Percentiles rank a stretch among this genome's conserved stretches.
Conservation (phyloP, 495 filamentous ascomycete genomes). For the Massariosphaeria phaeospora region DNA sequence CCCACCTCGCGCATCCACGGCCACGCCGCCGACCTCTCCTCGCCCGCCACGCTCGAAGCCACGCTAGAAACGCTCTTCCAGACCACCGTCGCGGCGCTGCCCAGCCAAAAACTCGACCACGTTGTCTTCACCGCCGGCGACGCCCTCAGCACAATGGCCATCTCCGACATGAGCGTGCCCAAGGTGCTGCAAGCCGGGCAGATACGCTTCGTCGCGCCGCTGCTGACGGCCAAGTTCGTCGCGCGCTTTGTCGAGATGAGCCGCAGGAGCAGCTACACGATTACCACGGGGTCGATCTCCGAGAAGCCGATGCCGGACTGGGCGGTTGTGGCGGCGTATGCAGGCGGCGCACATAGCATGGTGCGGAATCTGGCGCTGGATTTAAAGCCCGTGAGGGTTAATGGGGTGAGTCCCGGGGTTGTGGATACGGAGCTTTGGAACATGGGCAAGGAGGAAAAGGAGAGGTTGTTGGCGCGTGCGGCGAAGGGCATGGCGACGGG, state of each 20-base stretch:
- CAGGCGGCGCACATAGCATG: slow-evolving; percentile 35
- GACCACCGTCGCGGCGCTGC: slow-evolving; percentile 1
- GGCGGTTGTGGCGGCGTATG: slow-evolving; percentile 25
- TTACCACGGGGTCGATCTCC: slow-evolving; percentile 37
- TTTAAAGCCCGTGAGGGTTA: slow-evolving; percentile 38
- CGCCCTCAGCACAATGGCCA: slow-evolving; percentile 23
- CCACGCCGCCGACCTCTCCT: slow-evolving; percentile 32
- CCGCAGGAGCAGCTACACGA: slow-evolving; percentile 28
- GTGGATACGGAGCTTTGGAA: slow-evolving; percentile 39
- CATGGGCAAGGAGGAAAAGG: slow-evolving; percentile 17
- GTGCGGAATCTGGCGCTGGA: slow-evolving; percentile 35
- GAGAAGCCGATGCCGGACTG: slow-evolving; percentile 32
- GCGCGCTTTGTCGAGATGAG: slow-evolving; percentile 22
- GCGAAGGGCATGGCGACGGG: slow-evolving; percentile 42
- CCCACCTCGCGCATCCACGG: slow-evolving; percentile 33
- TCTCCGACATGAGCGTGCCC: slow-evolving; percentile 16
- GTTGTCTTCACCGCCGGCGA: slow-evolving; percentile 40
- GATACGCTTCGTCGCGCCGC: slow-evolving; percentile 37
- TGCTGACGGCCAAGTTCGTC: slow-evolving; percentile 35
- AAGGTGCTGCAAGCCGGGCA: slow-evolving; percentile 34
- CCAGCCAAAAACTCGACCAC: slow-evolving; percentile 34
- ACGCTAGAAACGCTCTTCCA: slow-evolving; percentile 36
- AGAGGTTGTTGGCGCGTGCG: slow-evolving; percentile 21
- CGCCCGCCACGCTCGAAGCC: slow-evolving; percentile 30
- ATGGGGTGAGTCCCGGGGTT: slow-evolving; percentile 36